Evolutionary conservation across 441 rosid species (phyloP), one percentile per base, ranked within the genome.

Genomic region (Gossypium davidsonii): DNA sequence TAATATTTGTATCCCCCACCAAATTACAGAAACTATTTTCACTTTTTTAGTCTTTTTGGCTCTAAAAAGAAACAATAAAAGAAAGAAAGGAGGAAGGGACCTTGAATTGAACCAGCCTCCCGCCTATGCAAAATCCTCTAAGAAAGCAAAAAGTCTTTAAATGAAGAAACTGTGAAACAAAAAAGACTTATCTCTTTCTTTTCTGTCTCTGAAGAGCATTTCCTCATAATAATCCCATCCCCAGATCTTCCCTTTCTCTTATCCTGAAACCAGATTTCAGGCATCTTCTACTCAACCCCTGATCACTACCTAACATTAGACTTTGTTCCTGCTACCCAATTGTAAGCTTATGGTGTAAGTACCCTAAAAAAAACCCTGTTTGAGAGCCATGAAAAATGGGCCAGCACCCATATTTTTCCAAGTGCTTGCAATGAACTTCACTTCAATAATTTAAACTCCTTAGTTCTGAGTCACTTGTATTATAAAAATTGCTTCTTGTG

Each of bases 221-320:
- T 78, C 74, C 80, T 66, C 57, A 9, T 39, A 37, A 37, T 37
- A 20, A 65, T 63, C 70, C 67, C 75, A 81, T 81, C 65, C 53
- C 68, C 73, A 67, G 39, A 73, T 76, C 74, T 67, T 53, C 73
- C 26, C 61, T 65, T 75, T 48, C 55, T 62, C 51, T 58, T 42
- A 20, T 71, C 79, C 72, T 64, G 70, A 67, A 76, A 72, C 61
- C 18, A 60, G 34, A 21, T 74, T 78, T 73, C 72, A 20, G 79
- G 77, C 80, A 60, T 69, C 80, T 79, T 69, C 80, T 79, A 81
- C 64, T 77, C 70, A 67, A 74, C 79, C 71, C 76, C 78, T 75
- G 75, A 80, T 51, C 37, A 70, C 79, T 81, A 84, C 68, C 85
- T 79, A 75, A 75, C 78, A 80, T 78, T 82, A 71, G 77, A 73